These are phyloP conservation scores for Sinapis alba DNA, from an alignment of 441 rosid genomes.

Conservation along the genomic window DNA sequence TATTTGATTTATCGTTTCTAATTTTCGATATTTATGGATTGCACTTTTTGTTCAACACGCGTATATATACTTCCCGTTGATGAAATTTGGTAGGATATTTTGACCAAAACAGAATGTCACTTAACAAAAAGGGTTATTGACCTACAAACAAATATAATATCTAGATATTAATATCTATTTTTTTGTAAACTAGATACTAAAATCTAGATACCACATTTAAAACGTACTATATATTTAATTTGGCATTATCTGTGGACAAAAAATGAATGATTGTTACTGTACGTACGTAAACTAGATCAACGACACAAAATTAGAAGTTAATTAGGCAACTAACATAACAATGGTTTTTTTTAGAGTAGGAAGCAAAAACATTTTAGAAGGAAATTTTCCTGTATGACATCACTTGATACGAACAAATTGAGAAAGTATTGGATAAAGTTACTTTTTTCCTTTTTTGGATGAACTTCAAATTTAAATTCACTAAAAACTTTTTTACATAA, in stretches of 20 bases:
- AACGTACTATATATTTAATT: too few relatives aligned
- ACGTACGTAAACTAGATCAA: neutral
- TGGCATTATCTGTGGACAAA: neutral
- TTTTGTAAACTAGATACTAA: too few relatives aligned
- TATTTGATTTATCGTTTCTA: constrained; percentile 17
- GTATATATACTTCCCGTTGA: neutral
- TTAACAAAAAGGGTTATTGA: neutral
- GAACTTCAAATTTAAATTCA: too few relatives aligned
- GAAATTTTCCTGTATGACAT: too few relatives aligned
- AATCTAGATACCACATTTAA: neutral
- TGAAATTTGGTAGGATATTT: constrained; percentile 34
- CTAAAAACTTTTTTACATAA: too few relatives aligned
- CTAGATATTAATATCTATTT: neutral
- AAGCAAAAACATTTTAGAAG: too few relatives aligned
- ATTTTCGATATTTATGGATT: neutral
- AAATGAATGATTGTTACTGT: neutral
- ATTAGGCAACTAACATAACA: neutral
- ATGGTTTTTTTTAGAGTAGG: too few relatives aligned
- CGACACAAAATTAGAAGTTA: neutral
- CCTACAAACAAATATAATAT: neutral
- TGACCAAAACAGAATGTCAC: neutral
- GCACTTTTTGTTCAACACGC: constrained; percentile 20
- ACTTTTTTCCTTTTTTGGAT: too few relatives aligned
- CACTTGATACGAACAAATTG: too few relatives aligned
- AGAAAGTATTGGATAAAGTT: too few relatives aligned